Evolutionary conservation across 768 basidiomycete species (phyloP).

Genomic region (Pleurotus djamor): DNA sequence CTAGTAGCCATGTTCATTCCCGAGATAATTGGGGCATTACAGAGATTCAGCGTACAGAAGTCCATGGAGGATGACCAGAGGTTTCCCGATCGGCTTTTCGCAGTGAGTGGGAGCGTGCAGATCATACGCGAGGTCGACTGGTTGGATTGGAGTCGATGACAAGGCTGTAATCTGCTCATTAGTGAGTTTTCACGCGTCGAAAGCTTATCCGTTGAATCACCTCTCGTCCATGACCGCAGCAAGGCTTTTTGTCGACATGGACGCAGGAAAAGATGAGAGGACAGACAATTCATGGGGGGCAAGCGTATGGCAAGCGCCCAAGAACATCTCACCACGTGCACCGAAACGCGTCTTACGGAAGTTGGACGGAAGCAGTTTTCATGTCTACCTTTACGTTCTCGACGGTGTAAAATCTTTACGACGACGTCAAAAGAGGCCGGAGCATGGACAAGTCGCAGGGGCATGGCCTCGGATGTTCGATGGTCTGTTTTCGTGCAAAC

Average conservation of each 20-base stretch:
- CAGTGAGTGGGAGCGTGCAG: constrained; percentile 15
- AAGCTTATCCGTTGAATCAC: no score
- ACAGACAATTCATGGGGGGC: no score
- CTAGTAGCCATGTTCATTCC: constrained; percentile 30
- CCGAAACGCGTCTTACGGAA: not conserved
- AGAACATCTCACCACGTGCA: not conserved
- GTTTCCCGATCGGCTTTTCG: constrained; percentile 28
- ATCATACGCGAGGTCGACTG: constrained; percentile 15
- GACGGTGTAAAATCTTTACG: no score
- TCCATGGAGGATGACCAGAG: constrained; percentile 62
- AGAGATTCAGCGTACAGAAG: constrained; percentile 45
- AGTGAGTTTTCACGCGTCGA: not conserved
- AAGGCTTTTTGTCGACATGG: no score
- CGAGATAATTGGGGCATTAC: not conserved
- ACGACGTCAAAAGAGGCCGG: not conserved
- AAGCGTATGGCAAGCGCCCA: not conserved
- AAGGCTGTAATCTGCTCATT: not conserved
- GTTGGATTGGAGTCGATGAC: not conserved
- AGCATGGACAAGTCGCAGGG: not conserved
- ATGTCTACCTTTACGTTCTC: no score
- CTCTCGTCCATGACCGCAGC: no score
- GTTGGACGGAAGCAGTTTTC: not conserved
- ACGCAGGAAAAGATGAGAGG: no score
- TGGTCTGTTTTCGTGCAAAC: no score
- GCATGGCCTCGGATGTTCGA: not conserved